Percentiles rank a stretch among this genome's conserved stretches.
Evolutionary conservation across 139 green algal species (phyloP).

Genomic region (Chlorella sp.): DNA sequence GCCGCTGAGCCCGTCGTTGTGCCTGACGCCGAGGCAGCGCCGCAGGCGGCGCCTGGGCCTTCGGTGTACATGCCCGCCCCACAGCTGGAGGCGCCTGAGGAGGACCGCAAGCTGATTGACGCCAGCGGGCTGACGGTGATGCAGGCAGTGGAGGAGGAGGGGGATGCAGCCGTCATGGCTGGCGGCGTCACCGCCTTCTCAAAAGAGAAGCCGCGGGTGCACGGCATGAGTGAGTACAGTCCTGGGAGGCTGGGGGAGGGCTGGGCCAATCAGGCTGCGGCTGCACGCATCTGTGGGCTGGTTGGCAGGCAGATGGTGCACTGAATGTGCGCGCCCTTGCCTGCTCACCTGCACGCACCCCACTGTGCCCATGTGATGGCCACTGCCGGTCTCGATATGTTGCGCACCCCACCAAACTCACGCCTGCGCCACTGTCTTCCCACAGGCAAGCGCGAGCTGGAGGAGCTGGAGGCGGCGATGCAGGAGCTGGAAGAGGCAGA

Average conservation of each 20-base stretch:
- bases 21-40: background rate
- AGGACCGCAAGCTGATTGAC: conserved; percentile 56
- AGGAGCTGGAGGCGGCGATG: conserved; percentile 57
- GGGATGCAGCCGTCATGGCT: conserved; percentile 45
- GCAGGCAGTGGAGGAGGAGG: conserved; percentile 42
- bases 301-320: no score
- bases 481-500: conserved; percentile 41
- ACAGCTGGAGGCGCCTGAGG: conserved; percentile 8
- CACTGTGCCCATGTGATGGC: no score
- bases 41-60: conserved; percentile 27
- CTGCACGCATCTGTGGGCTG: no score
- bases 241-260: no score
- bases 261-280: no score
- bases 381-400: no score
- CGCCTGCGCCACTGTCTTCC: no score
- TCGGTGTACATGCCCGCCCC: conserved; percentile 54
- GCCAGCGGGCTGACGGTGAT: conserved; percentile 51
- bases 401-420: no score
- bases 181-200: conserved; percentile 68
- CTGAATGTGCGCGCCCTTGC: no score
- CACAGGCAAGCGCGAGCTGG: conserved; percentile 40
- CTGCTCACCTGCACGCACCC: no score
- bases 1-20: background rate
- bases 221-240: conserved; percentile 26
- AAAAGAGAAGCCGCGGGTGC: conserved; percentile 11